These are phyloP conservation scores for Xylariaceae sp. DNA, from an alignment of 2,329 filamentous ascomycete species.

Conservation along the genomic window DNA sequence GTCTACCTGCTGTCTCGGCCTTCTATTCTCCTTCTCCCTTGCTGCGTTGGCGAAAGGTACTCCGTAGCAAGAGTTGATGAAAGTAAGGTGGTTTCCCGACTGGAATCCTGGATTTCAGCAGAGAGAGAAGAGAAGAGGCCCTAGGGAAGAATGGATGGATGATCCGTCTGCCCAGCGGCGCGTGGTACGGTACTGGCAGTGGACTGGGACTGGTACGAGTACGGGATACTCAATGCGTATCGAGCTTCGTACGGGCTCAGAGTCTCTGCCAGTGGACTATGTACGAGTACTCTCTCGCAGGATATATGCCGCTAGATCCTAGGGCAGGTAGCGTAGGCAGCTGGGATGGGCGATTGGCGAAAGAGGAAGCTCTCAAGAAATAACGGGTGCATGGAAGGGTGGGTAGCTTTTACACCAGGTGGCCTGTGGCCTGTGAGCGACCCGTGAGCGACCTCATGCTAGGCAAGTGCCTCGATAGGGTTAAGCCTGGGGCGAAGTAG, in stretches of 20 bases:
- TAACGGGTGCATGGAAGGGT: conserved; percentile 14
- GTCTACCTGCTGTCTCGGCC: background rate
- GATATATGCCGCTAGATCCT: background rate
- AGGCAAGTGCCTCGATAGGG: conserved; percentile 10
- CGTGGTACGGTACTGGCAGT: too few species aligned
- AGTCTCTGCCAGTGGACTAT: background rate
- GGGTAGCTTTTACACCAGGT: background rate
- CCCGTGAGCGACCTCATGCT: conserved; percentile 4
- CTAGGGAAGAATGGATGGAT: too few species aligned
- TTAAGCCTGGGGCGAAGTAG: background rate
- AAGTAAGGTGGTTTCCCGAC: background rate
- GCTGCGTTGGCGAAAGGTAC: background rate
- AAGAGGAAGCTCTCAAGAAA: conserved; percentile 22
- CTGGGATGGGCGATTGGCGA: conserved; percentile 15
- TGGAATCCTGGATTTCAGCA: background rate
- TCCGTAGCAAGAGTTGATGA: conserved; percentile 1
- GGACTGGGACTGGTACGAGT: too few species aligned
- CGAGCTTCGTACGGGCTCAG: background rate
- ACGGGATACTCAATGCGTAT: background rate
- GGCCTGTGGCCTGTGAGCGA: background rate
- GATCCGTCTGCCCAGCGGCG: too few species aligned
- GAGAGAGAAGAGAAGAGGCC: background rate
- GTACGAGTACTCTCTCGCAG: background rate
- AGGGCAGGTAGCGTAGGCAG: background rate
- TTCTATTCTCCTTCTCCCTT: background rate